These are phyloP conservation scores for Lactarius akahatsu DNA, from an alignment of 768 basidiomycete species.

Conservation along the genomic window DNA sequence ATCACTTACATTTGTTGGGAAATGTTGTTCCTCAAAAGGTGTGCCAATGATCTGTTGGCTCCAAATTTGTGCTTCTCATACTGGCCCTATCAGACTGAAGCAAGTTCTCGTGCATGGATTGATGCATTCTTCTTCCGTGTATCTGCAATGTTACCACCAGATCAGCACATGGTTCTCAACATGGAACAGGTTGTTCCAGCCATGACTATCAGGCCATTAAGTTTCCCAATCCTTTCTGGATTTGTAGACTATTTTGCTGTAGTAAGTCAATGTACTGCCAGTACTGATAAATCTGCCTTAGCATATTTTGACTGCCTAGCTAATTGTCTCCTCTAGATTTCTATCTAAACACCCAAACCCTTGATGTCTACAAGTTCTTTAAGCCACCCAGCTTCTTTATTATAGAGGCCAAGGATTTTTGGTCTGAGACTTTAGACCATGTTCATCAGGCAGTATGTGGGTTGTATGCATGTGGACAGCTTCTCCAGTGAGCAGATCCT, in stretches of 20 bases:
- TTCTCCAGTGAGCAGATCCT: slow-evolving; percentile 6
- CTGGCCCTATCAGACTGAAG: not conserved
- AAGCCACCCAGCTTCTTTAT: not conserved
- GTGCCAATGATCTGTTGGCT: not conserved
- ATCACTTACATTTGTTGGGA: not conserved
- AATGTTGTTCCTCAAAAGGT: not conserved
- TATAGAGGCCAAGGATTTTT: slow-evolving; percentile 1
- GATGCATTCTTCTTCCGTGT: slow-evolving; percentile 1
- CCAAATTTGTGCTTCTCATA: not conserved
- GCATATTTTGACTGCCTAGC: not conserved
- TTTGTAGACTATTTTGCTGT: slow-evolving; percentile 5
- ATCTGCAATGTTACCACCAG: slow-evolving; percentile 4
- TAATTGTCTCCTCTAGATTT: not conserved
- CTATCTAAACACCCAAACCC: not conserved
- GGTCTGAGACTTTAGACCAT: not conserved
- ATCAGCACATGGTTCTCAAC: slow-evolving; percentile 1
- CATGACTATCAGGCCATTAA: not conserved
- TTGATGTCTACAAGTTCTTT: not conserved
- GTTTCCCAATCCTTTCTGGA: not conserved
- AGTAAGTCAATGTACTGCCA: not conserved
- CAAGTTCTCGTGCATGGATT: slow-evolving; percentile 1
- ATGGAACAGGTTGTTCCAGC: slow-evolving; percentile 1
- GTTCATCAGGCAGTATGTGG: slow-evolving; percentile 3
- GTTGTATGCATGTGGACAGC: not conserved
- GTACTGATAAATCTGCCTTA: not conserved